These are phyloP conservation scores for Serendipita sp. DNA, from an alignment of 768 basidiomycete genomes.

Conservation along the genomic window DNA sequence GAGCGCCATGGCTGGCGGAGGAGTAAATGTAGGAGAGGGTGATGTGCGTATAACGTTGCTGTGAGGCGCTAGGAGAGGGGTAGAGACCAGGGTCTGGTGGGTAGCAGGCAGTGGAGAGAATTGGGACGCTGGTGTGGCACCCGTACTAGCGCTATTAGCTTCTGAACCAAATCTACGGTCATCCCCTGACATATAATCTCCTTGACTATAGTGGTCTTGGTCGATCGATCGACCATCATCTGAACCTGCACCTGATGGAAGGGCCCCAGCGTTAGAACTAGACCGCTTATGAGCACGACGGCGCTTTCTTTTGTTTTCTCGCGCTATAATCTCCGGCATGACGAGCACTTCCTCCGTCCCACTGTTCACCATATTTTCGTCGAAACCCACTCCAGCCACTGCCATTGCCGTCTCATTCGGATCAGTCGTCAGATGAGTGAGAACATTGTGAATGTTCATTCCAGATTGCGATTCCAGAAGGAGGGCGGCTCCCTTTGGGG, in stretches of 20 bases:
- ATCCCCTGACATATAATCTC: neutral
- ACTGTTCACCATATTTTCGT: neutral
- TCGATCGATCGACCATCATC: neutral
- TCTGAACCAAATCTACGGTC: neutral
- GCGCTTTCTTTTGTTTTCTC: neutral
- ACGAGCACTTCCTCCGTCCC: conserved; percentile 2
- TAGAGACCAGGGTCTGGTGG: neutral
- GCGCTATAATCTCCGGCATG: conserved; percentile 2
- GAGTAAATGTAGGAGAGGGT: neutral
- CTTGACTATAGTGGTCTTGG: neutral
- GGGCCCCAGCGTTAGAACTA: neutral
- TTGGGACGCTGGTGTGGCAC: neutral
- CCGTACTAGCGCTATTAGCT: neutral
- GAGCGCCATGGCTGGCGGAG: neutral
- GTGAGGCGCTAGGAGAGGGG: neutral
- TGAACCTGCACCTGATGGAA: neutral
- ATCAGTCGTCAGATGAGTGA: neutral
- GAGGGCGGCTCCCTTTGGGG: neutral
- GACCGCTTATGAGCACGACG: neutral
- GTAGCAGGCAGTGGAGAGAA: neutral
- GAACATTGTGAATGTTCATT: neutral
- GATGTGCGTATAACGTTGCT: neutral
- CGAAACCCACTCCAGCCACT: neutral
- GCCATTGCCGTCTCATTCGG: neutral
- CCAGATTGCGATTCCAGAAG: neutral